A percentile compares a stretch with the other conserved stretches of the same genome.
Evolutionary conservation across 345 rosid species (phyloP).

Genomic region (Citrus trifoliata): DNA sequence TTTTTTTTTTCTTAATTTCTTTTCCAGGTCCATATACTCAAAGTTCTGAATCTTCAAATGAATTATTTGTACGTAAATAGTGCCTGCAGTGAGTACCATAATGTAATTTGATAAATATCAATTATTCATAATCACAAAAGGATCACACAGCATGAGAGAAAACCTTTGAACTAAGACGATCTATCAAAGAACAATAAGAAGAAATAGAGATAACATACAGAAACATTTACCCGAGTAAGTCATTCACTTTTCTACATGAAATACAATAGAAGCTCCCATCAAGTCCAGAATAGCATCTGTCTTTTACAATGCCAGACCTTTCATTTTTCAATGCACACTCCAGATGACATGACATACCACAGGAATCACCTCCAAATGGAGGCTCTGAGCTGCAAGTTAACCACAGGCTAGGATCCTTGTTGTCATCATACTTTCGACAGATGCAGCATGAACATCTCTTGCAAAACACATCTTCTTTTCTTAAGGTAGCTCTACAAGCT

Average conservation of each 20-base stretch:
- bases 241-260: slow-evolving; percentile 75
- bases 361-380: slow-evolving; percentile 57
- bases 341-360: slow-evolving; percentile 89
- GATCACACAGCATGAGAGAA: not conserved
- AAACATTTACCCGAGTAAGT: slow-evolving; percentile 69
- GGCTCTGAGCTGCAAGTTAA: slow-evolving; percentile 68
- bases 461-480: slow-evolving; percentile 60
- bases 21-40: not conserved
- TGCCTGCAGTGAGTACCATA: not conserved
- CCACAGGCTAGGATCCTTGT: slow-evolving; percentile 97
- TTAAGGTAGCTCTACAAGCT: slow-evolving; percentile 77
- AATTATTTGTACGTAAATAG: not conserved
- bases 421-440: slow-evolving; percentile 79
- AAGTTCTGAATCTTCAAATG: not conserved
- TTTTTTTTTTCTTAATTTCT: too few relatives aligned
- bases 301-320: slow-evolving; percentile 58
- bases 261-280: slow-evolving; percentile 79
- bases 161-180: not conserved
- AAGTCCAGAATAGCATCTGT: slow-evolving; percentile 36
- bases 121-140: not conserved
- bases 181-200: not conserved
- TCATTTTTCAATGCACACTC: slow-evolving; percentile 80
- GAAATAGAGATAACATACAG: not conserved
- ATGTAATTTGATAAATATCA: not conserved
- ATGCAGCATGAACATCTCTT: slow-evolving; percentile 92